A percentile compares a stretch with the other conserved stretches of the same genome.
Evolutionary conservation across 441 rosid genomes (phyloP).

Genomic region (Croton setiger): DNA sequence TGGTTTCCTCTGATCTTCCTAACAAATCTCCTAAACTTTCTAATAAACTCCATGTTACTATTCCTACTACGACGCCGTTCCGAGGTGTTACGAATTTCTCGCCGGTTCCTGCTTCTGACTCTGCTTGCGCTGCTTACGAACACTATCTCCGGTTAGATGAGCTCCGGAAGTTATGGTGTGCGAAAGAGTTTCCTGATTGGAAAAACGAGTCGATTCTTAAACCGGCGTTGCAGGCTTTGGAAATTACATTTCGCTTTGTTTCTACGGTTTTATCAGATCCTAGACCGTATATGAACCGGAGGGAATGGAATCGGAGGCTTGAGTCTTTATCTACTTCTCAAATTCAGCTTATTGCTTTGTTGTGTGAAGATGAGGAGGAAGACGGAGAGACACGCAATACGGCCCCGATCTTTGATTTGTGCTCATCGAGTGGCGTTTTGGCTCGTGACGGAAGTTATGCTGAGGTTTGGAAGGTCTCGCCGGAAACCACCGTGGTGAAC

Average conservation of each 20-base stretch:
- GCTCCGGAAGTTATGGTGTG: conserved; percentile 56
- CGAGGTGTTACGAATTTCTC: conserved; percentile 33
- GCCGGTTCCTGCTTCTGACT: conserved; percentile 46
- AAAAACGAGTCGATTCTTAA: conserved; percentile 50
- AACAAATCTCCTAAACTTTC: conserved; percentile 47
- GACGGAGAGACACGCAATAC: conserved; percentile 25
- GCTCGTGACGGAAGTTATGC: conserved; percentile 45
- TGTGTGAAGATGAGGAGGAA: conserved; percentile 54
- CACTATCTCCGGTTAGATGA: conserved; percentile 74
- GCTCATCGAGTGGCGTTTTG: conserved; percentile 37
- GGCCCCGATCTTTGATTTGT: conserved; percentile 49
- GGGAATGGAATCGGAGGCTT: conserved; percentile 69
- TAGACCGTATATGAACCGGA: conserved; percentile 59
- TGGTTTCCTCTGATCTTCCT: conserved; percentile 48
- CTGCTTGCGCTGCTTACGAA: conserved; percentile 69
- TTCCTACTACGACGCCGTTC: conserved; percentile 36
- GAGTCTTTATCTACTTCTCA: conserved; percentile 64
- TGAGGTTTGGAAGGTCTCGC: conserved; percentile 59
- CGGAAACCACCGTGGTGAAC: conserved; percentile 44
- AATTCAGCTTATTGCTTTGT: conserved; percentile 51
- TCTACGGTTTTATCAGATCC: conserved; percentile 61
- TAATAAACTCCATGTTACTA: conserved; percentile 44
- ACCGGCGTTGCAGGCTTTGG: conserved; percentile 73
- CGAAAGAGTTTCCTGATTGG: conserved; percentile 60
- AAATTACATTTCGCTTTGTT: conserved; percentile 69